phyloP scores from a whole-genome alignment of 805 yeast genomes.

The Lipomyces oligophaga region DNA sequence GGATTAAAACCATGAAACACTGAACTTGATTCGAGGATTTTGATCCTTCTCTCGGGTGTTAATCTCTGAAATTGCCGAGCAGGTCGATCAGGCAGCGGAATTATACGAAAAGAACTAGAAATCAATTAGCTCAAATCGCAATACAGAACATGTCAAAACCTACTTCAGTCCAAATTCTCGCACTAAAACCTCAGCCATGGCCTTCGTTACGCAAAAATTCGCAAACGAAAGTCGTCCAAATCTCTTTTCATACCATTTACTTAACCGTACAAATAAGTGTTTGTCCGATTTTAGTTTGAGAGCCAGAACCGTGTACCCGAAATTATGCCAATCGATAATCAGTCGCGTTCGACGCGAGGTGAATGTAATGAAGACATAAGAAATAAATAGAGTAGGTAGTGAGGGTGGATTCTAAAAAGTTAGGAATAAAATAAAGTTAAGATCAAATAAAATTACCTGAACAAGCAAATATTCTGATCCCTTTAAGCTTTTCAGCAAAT shows the following conservation, averaged over 20 bases:
- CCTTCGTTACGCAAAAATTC: constrained; percentile 75
- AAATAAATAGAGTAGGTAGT: constrained; percentile 70
- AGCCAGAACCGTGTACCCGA: constrained; percentile 78
- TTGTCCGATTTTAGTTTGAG: constrained; percentile 48
- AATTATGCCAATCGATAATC: constrained; percentile 93
- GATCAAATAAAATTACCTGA: constrained; percentile 10
- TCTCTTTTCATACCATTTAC: constrained; percentile 58
- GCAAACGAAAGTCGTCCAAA: constrained; percentile 60
- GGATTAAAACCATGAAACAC: constrained; percentile 40
- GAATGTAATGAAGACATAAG: constrained; percentile 50
- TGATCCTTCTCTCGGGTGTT: constrained; percentile 31
- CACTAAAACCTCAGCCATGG: constrained; percentile 61
- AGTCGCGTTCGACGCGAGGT: constrained; percentile 55
- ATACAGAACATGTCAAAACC: not conserved
- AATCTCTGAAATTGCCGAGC: constrained; percentile 61
- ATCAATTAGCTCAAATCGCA: not conserved
- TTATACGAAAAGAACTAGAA: constrained; percentile 41
- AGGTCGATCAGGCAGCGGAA: constrained; percentile 84
- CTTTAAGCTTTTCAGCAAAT: constrained; percentile 50
- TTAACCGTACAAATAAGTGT: constrained; percentile 60
- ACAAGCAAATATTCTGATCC: constrained; percentile 68
- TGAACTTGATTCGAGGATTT: constrained; percentile 37
- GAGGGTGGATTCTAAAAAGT: constrained; percentile 74
- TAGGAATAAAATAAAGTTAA: not conserved
- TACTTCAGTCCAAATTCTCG: constrained; percentile 51